phyloP scores from a whole-genome alignment of 345 rosid genomes.

The Hevea brasiliensis region DNA sequence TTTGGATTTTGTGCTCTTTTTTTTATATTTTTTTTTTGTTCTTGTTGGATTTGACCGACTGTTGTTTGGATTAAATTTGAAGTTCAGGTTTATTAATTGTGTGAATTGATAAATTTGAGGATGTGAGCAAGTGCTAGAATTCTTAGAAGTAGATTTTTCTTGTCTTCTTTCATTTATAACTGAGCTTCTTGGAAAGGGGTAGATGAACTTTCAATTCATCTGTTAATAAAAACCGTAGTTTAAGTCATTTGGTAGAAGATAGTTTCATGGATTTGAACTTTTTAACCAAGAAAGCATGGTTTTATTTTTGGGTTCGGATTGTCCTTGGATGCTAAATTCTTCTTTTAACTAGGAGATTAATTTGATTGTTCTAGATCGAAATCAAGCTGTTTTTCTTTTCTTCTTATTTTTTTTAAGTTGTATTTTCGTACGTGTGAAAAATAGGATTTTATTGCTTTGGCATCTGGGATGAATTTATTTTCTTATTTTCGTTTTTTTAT shows the following conservation, averaged over 20 bases:
- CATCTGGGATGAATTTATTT: slow-evolving; percentile 4
- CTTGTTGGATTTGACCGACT: background rate
- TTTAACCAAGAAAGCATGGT: background rate
- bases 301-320: background rate
- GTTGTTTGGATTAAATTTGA: background rate
- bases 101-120: background rate
- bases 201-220: background rate
- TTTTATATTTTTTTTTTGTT: background rate
- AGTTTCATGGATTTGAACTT: background rate
- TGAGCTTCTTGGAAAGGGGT: background rate
- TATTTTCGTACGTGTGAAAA: too few species aligned
- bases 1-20: background rate
- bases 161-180: background rate
- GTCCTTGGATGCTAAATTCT: background rate
- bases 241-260: too few species aligned
- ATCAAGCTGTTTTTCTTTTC: background rate
- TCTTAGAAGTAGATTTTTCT: background rate
- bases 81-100: background rate
- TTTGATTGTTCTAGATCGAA: background rate
- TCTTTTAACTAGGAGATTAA: background rate
- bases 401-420: background rate
- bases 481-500: background rate
- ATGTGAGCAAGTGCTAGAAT: slow-evolving; percentile 1
- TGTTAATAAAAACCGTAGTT: background rate
- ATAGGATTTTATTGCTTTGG: background rate